These are phyloP conservation scores for Aspergillus egyptiacus DNA, from an alignment of 495 filamentous ascomycete species.

Conservation along the genomic window DNA sequence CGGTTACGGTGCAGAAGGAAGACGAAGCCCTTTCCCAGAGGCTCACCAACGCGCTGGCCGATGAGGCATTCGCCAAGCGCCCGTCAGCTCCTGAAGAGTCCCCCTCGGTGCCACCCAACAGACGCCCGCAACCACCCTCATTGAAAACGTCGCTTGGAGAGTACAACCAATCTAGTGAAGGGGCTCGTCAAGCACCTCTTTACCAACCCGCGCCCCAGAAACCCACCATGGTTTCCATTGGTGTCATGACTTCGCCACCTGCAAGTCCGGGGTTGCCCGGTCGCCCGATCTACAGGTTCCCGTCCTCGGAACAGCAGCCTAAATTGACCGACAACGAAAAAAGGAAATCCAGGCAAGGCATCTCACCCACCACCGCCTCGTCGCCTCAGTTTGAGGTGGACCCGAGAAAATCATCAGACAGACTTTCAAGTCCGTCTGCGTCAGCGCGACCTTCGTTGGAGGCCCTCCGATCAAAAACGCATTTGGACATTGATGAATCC, in stretches of 20 bases:
- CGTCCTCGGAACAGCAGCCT: conserved; percentile 47
- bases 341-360: conserved; percentile 19
- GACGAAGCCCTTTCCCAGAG: conserved; percentile 62
- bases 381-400: conserved; percentile 38
- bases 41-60: conserved; percentile 78
- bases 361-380: conserved; percentile 30
- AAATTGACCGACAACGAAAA: conserved; percentile 30
- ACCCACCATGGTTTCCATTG: conserved; percentile 80
- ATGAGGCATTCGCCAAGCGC: conserved; percentile 71
- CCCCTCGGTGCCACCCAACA: conserved; percentile 18
- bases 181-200: conserved; percentile 33
- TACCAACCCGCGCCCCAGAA: conserved; percentile 56
- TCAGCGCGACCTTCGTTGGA: conserved; percentile 79
- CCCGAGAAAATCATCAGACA: conserved; percentile 45
- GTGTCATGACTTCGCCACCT: conserved; percentile 81
- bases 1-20: conserved; percentile 40
- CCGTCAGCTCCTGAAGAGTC: conserved; percentile 29
- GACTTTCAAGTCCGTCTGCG: conserved; percentile 47
- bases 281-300: conserved; percentile 59
- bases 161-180: conserved; percentile 22
- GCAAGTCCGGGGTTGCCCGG: conserved; percentile 48
- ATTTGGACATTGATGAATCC: conserved; percentile 52
- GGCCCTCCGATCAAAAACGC: conserved; percentile 58
- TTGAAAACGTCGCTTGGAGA: conserved; percentile 15
- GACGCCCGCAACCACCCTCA: conserved; percentile 28